Evolutionary conservation across 345 rosid species (phyloP).

Genomic region (Ricinus communis): DNA sequence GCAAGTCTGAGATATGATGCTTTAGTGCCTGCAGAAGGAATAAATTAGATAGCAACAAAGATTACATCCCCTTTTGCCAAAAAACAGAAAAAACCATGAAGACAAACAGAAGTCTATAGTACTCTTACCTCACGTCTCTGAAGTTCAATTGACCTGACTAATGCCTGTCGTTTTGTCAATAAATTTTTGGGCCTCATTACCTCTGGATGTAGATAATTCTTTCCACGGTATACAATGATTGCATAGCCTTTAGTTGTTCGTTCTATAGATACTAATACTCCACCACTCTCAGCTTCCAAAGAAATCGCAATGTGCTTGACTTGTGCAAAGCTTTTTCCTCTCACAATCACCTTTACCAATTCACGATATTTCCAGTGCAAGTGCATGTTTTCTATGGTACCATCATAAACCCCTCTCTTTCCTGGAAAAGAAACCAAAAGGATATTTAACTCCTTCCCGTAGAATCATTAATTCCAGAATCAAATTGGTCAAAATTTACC

Average conservation of each 20-base stretch:
- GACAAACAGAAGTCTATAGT: background rate
- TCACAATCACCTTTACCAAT: constrained; percentile 75
- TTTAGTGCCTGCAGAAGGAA: constrained; percentile 67
- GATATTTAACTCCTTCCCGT: constrained; percentile 4
- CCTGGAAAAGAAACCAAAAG: constrained; percentile 44
- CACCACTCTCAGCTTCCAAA: constrained; percentile 94
- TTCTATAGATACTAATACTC: constrained; percentile 78
- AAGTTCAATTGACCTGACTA: constrained; percentile 81
- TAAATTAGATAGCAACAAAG: constrained; percentile 11
- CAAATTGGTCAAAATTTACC: constrained; percentile 50
- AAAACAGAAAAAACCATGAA: background rate
- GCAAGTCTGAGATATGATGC: constrained; percentile 63
- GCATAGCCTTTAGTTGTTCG: constrained; percentile 73
- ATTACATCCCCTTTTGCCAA: background rate
- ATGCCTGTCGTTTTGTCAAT: constrained; percentile 75
- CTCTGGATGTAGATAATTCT: constrained; percentile 66
- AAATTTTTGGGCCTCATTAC: constrained; percentile 64
- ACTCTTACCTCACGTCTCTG: constrained; percentile 79
- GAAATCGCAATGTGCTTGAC: constrained; percentile 78
- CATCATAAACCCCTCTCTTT: constrained; percentile 73
- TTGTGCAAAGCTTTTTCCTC: constrained; percentile 57
- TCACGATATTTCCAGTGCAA: constrained; percentile 92
- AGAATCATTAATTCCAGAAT: constrained; percentile 7
- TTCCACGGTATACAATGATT: constrained; percentile 80
- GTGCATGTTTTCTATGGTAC: constrained; percentile 91